A percentile compares a stretch with the other conserved stretches of the same genome.
Conservation (phyloP, 2,329 filamentous ascomycete genomes). For the Claviceps sp. region DNA sequence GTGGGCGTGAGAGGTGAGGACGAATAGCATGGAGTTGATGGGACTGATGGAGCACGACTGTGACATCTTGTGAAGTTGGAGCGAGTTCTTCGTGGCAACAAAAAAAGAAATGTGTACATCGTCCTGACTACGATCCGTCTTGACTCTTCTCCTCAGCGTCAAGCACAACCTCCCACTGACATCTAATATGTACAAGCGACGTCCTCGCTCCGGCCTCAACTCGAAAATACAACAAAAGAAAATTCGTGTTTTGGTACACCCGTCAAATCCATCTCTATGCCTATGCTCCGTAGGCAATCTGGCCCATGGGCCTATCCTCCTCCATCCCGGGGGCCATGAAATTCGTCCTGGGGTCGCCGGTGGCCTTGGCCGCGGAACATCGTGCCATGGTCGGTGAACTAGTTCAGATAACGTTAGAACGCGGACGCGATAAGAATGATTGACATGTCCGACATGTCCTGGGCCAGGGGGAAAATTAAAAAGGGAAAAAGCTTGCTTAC, state of each 20-base stretch:
- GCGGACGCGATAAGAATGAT: background rate
- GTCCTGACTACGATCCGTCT: background rate
- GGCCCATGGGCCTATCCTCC: slow-evolving; percentile 47
- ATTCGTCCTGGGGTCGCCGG: slow-evolving; percentile 64
- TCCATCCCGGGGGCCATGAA: slow-evolving; percentile 62
- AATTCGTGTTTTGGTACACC: slow-evolving; percentile 23
- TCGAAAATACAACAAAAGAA: slow-evolving; percentile 14
- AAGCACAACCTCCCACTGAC: slow-evolving; percentile 7
- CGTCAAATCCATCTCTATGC: slow-evolving; percentile 23
- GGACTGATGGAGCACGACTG: no score
- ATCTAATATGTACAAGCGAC: slow-evolving; percentile 27
- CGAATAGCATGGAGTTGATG: background rate
- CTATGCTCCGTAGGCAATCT: slow-evolving; percentile 45
- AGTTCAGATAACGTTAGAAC: background rate
- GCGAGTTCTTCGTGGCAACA: background rate
- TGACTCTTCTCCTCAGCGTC: background rate
- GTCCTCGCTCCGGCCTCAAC: slow-evolving; percentile 11
- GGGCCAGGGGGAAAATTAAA: no score
- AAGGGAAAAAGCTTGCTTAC: slow-evolving; percentile 47
- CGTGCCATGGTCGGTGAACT: slow-evolving; percentile 98
- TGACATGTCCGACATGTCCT: no score
- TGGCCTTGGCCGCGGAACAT: slow-evolving; percentile 85
- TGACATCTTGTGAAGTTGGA: background rate
- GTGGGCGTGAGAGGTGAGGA: background rate
- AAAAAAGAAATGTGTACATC: slow-evolving; percentile 12